Evolutionary conservation across 805 yeast genomes (phyloP).

Genomic region (Jamesozyma piceae): DNA sequence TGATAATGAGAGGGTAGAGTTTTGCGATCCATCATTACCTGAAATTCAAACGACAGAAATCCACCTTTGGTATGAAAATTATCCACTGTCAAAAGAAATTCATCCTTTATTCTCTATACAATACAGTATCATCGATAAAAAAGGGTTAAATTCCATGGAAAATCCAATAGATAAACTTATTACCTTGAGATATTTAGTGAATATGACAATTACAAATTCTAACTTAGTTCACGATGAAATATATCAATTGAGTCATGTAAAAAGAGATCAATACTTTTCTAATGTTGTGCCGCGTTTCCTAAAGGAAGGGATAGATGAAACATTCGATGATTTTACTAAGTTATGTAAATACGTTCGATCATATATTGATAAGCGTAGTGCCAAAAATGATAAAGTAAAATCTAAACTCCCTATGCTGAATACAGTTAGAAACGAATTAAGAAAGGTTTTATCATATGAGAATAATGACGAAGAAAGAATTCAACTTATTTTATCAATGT

Average conservation of each 20-base stretch:
- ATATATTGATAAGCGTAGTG: conserved; percentile 19
- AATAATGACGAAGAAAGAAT: conserved; percentile 6
- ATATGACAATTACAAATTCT: conserved; percentile 22
- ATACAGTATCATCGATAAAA: conserved; percentile 14
- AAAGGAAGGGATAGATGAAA: conserved; percentile 19
- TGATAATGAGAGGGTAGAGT: conserved; percentile 6
- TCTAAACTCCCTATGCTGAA: conserved; percentile 15
- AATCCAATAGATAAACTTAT: conserved; percentile 22
- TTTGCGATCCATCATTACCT: conserved; percentile 14
- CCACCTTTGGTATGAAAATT: conserved; percentile 12
- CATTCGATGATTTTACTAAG: conserved; percentile 17
- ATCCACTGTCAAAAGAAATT: conserved; percentile 7
- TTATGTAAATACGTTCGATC: conserved; percentile 20
- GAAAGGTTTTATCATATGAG: neutral
- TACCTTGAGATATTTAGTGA: conserved; percentile 16
- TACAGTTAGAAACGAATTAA: conserved; percentile 15
- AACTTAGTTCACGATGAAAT: conserved; percentile 23
- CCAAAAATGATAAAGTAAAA: conserved; percentile 18
- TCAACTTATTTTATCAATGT: conserved; percentile 9
- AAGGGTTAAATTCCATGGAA: conserved; percentile 19
- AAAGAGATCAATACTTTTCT: conserved; percentile 24
- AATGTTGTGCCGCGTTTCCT: conserved; percentile 20
- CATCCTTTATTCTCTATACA: conserved; percentile 17
- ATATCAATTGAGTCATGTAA: conserved; percentile 18
- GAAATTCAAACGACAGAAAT: conserved; percentile 17